A percentile compares a stretch with the other conserved stretches of the same genome.
phyloP scores from a whole-genome alignment of 2,329 filamentous ascomycete species.

The Knufia petricola region DNA sequence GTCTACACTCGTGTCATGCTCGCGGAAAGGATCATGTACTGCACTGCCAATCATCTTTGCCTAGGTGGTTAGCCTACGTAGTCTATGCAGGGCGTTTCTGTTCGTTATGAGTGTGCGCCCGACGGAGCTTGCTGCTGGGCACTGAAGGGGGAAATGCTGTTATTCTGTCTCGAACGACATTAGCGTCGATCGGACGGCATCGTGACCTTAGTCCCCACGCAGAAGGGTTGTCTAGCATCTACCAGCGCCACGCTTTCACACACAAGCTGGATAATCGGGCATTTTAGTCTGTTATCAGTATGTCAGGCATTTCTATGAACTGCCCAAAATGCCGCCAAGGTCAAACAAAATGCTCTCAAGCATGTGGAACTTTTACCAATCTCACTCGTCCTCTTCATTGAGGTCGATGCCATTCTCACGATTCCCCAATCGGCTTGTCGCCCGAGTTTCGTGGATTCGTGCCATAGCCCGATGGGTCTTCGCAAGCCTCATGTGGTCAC shows the following conservation, averaged over 20 bases:
- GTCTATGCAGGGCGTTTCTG: too few species aligned
- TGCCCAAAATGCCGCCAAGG: neutral
- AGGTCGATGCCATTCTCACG: conserved; percentile 11
- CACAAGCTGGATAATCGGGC: too few species aligned
- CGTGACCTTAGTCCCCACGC: too few species aligned
- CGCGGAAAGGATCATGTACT: neutral
- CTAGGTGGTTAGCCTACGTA: too few species aligned
- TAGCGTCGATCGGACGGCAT: too few species aligned
- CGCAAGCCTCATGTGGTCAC: conserved; percentile 85
- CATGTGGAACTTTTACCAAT: neutral
- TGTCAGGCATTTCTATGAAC: neutral
- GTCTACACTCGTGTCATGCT: neutral
- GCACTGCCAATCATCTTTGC: too few species aligned
- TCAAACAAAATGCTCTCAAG: neutral
- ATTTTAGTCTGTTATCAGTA: too few species aligned
- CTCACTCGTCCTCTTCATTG: conserved; percentile 14
- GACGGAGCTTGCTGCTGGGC: too few species aligned
- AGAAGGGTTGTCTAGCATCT: too few species aligned
- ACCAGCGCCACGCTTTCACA: neutral
- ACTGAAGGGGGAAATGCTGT: too few species aligned
- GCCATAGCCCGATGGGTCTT: conserved; percentile 84
- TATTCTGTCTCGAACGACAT: too few species aligned
- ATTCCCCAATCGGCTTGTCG: conserved; percentile 16
- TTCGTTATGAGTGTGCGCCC: too few species aligned
- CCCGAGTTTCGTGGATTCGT: conserved; percentile 63